Conservation (phyloP, 139 green algal species). For the Zygnema circumcarinatum region DNA sequence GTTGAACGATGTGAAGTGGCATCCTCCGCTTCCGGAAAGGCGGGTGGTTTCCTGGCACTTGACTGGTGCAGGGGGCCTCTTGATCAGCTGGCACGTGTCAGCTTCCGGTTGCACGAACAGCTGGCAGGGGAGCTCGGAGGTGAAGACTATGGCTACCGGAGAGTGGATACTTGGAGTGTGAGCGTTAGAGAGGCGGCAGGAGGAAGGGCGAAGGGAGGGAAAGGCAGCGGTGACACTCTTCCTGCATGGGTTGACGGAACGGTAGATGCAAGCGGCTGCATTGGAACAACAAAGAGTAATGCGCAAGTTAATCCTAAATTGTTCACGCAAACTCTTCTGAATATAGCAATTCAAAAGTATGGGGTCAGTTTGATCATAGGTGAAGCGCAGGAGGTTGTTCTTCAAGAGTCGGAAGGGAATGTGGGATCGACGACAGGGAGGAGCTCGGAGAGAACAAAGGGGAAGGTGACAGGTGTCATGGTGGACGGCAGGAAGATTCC, state of each 20-base stretch:
- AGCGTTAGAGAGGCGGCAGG: slow-evolving; percentile 10
- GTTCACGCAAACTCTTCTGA: slow-evolving; percentile 43
- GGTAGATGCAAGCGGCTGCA: background rate
- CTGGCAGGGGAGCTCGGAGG: slow-evolving; percentile 55
- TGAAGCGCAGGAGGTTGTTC: slow-evolving; percentile 32
- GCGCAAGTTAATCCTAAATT: slow-evolving; percentile 51
- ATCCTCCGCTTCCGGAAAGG: slow-evolving; percentile 58
- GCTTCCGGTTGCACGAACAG: slow-evolving; percentile 64
- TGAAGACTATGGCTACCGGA: slow-evolving; percentile 48
- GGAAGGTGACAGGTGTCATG: slow-evolving; percentile 42
- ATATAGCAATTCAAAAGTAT: slow-evolving; percentile 29
- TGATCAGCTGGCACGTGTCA: slow-evolving; percentile 50
- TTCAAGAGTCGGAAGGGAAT: slow-evolving; percentile 5
- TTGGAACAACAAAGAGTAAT: slow-evolving; percentile 17
- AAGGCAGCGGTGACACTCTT: background rate
- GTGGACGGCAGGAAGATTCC: slow-evolving; percentile 35
- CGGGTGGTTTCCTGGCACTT: slow-evolving; percentile 64
- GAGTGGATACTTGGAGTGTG: slow-evolving; percentile 39
- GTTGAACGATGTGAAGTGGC: slow-evolving; percentile 49
- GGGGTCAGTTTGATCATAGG: slow-evolving; percentile 38
- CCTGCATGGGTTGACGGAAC: slow-evolving; percentile 44
- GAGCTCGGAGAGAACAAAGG: background rate
- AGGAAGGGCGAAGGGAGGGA: background rate
- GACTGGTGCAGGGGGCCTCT: slow-evolving; percentile 58
- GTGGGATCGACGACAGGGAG: background rate